Evolutionary conservation across 2,329 filamentous ascomycete genomes (phyloP), one percentile per base, ranked within the genome.

Genomic region (Capronia americana): DNA sequence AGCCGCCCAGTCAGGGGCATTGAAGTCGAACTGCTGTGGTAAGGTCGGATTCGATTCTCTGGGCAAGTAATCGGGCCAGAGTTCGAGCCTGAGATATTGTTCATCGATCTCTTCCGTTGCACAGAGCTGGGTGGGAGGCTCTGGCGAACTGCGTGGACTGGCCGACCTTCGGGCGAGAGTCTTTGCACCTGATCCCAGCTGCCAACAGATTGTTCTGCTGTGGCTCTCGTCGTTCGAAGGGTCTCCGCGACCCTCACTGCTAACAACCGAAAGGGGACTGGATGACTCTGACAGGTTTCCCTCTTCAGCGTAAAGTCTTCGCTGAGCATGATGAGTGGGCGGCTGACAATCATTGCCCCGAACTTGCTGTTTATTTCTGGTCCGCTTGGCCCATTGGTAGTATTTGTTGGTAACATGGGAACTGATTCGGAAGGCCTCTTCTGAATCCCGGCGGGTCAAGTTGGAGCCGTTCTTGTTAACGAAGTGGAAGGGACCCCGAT

Each of bases 321-420:
- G 17, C 14, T 17, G 28, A 10, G 10, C 26, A 54, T 26, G 14
- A 28, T 32, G 51, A n/a, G 24, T 26, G 14, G 11, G 23, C 10
- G 23, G 26, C 28, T 26, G 28, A 26, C 14, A 10, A 14, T 26
- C 3, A 20, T 7, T 6, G 51, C 12, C 7, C 10, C 17, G 20
- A 10, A n/a, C 4, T 5, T 32, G 17, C 6, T 26, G 23, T 14
- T 54, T 54, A 10, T 8, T 30, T n/a, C 26, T 54, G 51, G 51
- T 58, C 10, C 26, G 44, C 58, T 65, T 65, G 0, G 60, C 59
- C 64, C 64, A 66, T 8, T 46, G 64, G 30, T 63, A 63, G 53
- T 66, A 66, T 34, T 58, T 66, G 32, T 59, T 63, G 4, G 64
- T 59, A n/a, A 66, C 64, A 38, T 66, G 64, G 20, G 64, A 66